Percentiles rank a stretch among this genome's conserved stretches.
These are phyloP conservation scores for Dittrichia graveolens DNA, from an alignment of 129 eudicot genomes.

Conservation along the genomic window DNA sequence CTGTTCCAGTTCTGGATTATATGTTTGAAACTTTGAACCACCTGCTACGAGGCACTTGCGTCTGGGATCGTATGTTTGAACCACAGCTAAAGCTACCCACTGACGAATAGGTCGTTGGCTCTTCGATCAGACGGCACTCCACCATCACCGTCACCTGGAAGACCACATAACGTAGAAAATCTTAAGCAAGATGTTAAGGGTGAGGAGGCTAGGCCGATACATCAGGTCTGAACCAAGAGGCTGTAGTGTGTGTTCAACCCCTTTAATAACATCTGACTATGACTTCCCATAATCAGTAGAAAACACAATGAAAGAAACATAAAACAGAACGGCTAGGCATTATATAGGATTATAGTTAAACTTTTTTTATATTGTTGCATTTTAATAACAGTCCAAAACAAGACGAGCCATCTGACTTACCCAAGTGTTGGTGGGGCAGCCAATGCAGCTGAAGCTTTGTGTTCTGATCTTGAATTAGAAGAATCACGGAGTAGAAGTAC, in stretches of 20 bases:
- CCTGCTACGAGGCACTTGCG: too few relatives aligned
- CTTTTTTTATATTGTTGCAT: neutral
- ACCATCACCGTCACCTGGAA: too few relatives aligned
- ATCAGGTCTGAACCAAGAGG: slow-evolving; percentile 69
- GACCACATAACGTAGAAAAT: too few relatives aligned
- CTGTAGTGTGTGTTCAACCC: slow-evolving; percentile 70
- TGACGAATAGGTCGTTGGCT: too few relatives aligned
- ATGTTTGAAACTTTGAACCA: too few relatives aligned
- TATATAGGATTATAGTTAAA: neutral
- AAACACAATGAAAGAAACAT: slow-evolving; percentile 8
- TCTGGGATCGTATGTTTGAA: too few relatives aligned
- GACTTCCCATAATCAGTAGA: slow-evolving; percentile 85
- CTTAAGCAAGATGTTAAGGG: too few relatives aligned
- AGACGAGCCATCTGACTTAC: slow-evolving; percentile 38
- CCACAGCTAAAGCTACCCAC: too few relatives aligned
- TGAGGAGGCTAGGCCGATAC: too few relatives aligned
- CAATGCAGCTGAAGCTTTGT: slow-evolving; percentile 98
- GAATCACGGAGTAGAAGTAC: slow-evolving; percentile 85
- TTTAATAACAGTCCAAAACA: neutral
- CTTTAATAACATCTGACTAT: slow-evolving; percentile 76
- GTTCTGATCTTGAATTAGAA: slow-evolving; percentile 87
- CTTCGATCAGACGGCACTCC: too few relatives aligned
- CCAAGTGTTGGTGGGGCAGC: slow-evolving; percentile 76
- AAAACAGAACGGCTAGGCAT: slow-evolving; percentile 16
- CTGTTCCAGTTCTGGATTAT: too few relatives aligned